phyloP scores from a whole-genome alignment of 345 rosid species.

The Heritiera fomes region DNA sequence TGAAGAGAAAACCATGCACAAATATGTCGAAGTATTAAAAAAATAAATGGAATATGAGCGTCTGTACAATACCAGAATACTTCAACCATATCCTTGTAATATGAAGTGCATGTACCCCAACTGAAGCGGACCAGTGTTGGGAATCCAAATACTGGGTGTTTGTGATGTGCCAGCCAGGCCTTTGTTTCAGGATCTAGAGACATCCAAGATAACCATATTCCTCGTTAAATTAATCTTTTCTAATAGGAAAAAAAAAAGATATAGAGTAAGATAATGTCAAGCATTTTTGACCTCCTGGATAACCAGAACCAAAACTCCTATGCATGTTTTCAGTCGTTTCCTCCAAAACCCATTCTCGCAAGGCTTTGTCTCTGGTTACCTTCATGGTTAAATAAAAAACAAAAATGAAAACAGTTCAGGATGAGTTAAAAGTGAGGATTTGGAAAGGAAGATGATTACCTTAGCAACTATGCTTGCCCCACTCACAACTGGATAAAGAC shows the following conservation, averaged over 20 bases:
- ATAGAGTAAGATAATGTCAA: not conserved
- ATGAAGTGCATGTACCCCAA: conserved; percentile 89
- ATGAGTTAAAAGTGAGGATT: not conserved
- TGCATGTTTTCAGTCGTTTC: conserved; percentile 73
- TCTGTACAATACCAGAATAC: conserved; percentile 63
- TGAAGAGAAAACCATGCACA: not conserved
- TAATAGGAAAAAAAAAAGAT: not conserved
- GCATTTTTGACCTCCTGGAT: conserved; percentile 77
- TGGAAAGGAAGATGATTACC: conserved; percentile 42
- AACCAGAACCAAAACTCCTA: conserved; percentile 90
- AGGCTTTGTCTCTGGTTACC: conserved; percentile 93
- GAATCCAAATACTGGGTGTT: conserved; percentile 82
- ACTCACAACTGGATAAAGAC: conserved; percentile 90
- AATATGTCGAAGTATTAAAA: not conserved
- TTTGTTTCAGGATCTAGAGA: conserved; percentile 82
- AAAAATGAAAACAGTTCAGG: not conserved
- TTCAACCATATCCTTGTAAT: conserved; percentile 61
- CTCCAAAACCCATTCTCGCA: conserved; percentile 76
- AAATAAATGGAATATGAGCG: not conserved
- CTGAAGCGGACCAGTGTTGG: conserved; percentile 92
- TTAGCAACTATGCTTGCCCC: conserved; percentile 99
- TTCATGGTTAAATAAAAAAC: conserved; percentile 29
- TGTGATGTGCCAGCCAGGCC: conserved; percentile 77
- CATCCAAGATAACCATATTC: conserved; percentile 30
- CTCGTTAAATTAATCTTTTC: conserved; percentile 1